Evolutionary conservation across 345 rosid species (phyloP), one percentile per base, ranked within the genome.

Genomic region (Pugionium dolabratum): DNA sequence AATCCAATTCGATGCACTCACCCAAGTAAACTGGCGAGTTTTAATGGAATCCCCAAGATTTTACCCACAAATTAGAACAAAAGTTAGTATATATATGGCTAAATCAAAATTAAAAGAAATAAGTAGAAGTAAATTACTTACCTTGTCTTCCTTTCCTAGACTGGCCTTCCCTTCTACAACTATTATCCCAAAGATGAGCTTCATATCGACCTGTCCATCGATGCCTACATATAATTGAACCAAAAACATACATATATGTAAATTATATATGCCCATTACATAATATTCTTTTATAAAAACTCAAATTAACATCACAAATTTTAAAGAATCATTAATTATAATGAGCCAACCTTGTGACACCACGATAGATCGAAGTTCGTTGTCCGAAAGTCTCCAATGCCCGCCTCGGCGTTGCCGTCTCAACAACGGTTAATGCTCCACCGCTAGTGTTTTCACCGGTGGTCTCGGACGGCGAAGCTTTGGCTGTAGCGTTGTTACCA

Each of bases 101-200:
- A n/a, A n/a, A n/a, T n/a, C n/a, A n/a, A n/a, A n/a, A n/a, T n/a
- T n/a, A n/a, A n/a, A n/a, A n/a, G n/a, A n/a, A n/a, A n/a, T n/a
- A n/a, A n/a, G n/a, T n/a, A n/a, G n/a, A n/a, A n/a, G n/a, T 43
- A 43, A 37, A 56, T 6, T 37, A 72, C 41, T 60, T 67, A 90
- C 99, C 99, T 80, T 94, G 99, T 66, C 99, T 77, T 75, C 99
- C 99, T 83, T 94, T 94, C 74, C 99, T 88, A 27, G 97, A 90
- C 65, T 94, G 99, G 1, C 99, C 99, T 86, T 90, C 99, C 72
- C 99, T 84, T 55, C 99, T 84, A 73, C 99, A 94, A 72, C 97
- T 94, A 79, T 90, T 94, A 72, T 94, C 99, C 99, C 99, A 94
- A 25, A 94, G 87, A 81, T 94, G 99, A 72, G 99, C 98, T 80